phyloP scores from a whole-genome alignment of 2,329 filamentous ascomycete species.

The Phaeoacremonium minimum region DNA sequence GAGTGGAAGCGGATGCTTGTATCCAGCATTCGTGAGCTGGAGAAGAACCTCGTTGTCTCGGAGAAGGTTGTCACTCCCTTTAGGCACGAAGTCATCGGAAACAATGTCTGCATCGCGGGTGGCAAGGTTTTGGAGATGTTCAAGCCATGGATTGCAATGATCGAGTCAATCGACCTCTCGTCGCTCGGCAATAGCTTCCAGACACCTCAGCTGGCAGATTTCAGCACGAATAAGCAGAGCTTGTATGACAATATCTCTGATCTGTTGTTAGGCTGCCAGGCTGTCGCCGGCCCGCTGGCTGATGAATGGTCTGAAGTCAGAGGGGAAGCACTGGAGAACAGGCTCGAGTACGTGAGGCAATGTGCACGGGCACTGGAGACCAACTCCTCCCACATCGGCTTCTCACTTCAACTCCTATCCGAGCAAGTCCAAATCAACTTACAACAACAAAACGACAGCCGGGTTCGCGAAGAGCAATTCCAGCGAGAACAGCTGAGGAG shows the following conservation, averaged over 20 bases:
- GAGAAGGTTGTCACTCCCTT: conserved; percentile 79
- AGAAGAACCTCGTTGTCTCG: conserved; percentile 72
- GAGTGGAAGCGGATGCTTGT: conserved; percentile 81
- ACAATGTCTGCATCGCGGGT: conserved; percentile 74
- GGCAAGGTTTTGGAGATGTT: conserved; percentile 82
- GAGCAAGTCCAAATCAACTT: conserved; percentile 66
- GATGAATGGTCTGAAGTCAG: conserved; percentile 96
- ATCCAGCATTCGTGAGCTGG: conserved; percentile 80
- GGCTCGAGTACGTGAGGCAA: conserved; percentile 73
- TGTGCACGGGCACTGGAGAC: conserved; percentile 79
- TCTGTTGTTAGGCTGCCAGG: conserved; percentile 80
- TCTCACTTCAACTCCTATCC: conserved; percentile 80
- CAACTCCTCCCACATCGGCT: conserved; percentile 81
- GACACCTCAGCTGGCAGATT: conserved; percentile 81
- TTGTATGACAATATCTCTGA: conserved; percentile 92
- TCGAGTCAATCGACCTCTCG: conserved; percentile 89
- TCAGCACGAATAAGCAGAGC: conserved; percentile 85
- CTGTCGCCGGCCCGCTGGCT: conserved; percentile 82
- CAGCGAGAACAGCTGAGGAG: conserved; percentile 51
- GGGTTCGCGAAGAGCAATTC: conserved; percentile 38
- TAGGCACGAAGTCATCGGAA: conserved; percentile 75
- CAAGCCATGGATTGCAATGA: conserved; percentile 80
- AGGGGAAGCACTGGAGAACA: conserved; percentile 82
- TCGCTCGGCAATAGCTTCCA: conserved; percentile 73
- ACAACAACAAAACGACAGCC: conserved; percentile 40